Base-by-base conservation (phyloP, 495 filamentous ascomycete species). In the Lentithecium fluviatile region DNA sequence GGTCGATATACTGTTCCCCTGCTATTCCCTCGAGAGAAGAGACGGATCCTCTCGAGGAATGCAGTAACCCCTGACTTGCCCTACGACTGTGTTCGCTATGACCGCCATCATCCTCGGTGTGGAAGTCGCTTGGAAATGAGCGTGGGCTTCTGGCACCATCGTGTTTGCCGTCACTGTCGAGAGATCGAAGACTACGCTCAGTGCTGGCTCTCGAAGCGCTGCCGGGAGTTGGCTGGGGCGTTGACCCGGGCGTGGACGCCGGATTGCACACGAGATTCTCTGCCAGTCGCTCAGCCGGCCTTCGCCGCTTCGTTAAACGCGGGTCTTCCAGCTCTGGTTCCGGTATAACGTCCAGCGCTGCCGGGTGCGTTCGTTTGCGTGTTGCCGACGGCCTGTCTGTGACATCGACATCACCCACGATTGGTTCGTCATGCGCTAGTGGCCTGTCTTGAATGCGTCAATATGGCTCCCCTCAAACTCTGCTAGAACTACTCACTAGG, bases 321-420 rank as follows among this genome's bases (percentile, higher is more conserved):
- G 47, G 23, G 56, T 52, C 56, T 60, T n/a, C n/a, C n/a, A 52
- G 56, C 29, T 32, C 29, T 10, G 36, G 46, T 43, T 60, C 47
- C 43, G 37, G 42, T 20, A 46, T 43, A 43, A 52, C 15, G 37
- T 52, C 56, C 23, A 25, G 47, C 36, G 51, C 56, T 52, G 52
- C 56, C 45, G 21, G 17, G 47, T 25, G 47, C 24, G 26, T 60
- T 36, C 23, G 37, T 49, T 60, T 60, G 34, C 37, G 24, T 60
- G 37, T 60, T 60, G 42, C 21, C 13, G 23, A 20, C 10, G 20
- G 40, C 40, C 51, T 54, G 36, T 32, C 40, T 43, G 24, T 38
- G 7, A 54, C 51, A 3, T 54, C 36, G 36, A 23, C 36, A 11
- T 54, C 21, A 42, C 10, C 29, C 4, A 40, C 21, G 20, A 54